Percentiles rank a stretch among this genome's conserved stretches.
Evolutionary conservation across 1,284 basidiomycete species (phyloP).

Genomic region (Fomitopsis schrenkii): DNA sequence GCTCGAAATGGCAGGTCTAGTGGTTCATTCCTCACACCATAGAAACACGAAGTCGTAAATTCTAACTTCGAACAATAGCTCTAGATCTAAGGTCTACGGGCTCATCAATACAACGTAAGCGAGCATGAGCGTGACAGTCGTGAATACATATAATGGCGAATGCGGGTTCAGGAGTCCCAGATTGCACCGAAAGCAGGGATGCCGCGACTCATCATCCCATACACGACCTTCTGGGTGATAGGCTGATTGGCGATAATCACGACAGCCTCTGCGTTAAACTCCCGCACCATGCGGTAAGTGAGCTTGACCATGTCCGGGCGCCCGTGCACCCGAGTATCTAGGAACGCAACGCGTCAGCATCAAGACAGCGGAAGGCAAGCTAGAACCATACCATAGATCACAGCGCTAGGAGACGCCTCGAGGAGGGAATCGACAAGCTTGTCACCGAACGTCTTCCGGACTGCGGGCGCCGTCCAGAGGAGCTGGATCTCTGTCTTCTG

Average conservation of each 20-base stretch:
- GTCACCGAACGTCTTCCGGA: constrained; percentile 54
- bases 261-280: constrained; percentile 60
- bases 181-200: constrained; percentile 58
- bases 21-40: not conserved
- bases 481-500: constrained; percentile 44
- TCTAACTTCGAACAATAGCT: not conserved
- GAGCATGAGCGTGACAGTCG: not conserved
- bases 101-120: not conserved
- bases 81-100: not conserved
- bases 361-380: not conserved
- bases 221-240: constrained; percentile 53
- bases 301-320: constrained; percentile 60
- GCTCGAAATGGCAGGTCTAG: not conserved
- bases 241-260: constrained; percentile 57
- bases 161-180: constrained; percentile 38
- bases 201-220: constrained; percentile 54
- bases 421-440: constrained; percentile 51
- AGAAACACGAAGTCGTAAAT: not conserved
- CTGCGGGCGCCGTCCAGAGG: constrained; percentile 57
- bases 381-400: constrained; percentile 44
- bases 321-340: constrained; percentile 50
- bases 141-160: not conserved
- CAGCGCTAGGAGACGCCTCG: constrained; percentile 44
- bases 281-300: constrained; percentile 48
- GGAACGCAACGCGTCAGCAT: not conserved